Conservation (phyloP, 2,329 filamentous ascomycete species). For the Chaetoscypha palmicola region DNA sequence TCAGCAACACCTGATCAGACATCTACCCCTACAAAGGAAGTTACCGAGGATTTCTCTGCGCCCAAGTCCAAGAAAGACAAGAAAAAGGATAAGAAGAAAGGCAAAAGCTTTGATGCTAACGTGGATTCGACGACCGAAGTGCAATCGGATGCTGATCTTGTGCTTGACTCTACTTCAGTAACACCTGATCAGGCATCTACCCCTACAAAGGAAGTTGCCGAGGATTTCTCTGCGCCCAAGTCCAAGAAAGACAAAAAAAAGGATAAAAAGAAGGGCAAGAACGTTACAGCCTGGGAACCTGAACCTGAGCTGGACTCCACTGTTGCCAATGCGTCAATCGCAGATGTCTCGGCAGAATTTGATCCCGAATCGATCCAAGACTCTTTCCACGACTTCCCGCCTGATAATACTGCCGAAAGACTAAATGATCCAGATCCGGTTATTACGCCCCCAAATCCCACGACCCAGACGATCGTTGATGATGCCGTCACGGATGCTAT, state of each 20-base stretch:
- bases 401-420: background rate
- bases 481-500: background rate
- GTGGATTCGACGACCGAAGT: background rate
- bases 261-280: slow-evolving; percentile 10
- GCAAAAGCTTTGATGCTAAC: background rate
- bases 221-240: background rate
- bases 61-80: slow-evolving; percentile 25
- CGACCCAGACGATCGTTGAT: background rate
- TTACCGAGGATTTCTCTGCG: background rate
- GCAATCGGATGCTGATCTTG: too few species aligned
- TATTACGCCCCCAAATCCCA: background rate
- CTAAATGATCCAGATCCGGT: background rate
- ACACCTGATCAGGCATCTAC: background rate
- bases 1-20: background rate
- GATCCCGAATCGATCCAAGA: slow-evolving; percentile 1
- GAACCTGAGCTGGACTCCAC: background rate
- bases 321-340: too few species aligned
- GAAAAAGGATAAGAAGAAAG: slow-evolving; percentile 14
- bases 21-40: too few species aligned
- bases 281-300: slow-evolving; percentile 1
- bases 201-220: background rate
- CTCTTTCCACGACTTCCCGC: background rate
- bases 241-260: slow-evolving; percentile 15
- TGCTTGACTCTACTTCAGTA: too few species aligned
- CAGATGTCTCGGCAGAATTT: background rate